Conservation (phyloP, 1,284 basidiomycete genomes). For the Cryptococcus jaspeensis region DNA sequence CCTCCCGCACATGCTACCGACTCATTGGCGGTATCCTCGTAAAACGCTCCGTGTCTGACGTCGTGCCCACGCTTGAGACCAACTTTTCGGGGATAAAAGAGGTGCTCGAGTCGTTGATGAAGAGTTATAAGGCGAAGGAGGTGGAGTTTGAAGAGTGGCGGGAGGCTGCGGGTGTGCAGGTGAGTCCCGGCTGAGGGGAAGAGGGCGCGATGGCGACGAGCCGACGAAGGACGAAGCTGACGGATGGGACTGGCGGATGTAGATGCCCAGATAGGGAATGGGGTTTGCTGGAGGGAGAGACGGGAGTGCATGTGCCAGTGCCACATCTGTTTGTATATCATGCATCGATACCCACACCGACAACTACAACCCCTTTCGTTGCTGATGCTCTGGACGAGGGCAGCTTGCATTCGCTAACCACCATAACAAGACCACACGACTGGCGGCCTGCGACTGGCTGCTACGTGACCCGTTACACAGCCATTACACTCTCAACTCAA, state of each 20-base stretch:
- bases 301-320: not conserved
- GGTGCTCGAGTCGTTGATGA: slow-evolving; percentile 69
- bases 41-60: slow-evolving; percentile 92
- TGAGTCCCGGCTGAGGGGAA: slow-evolving; percentile 22
- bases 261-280: slow-evolving; percentile 5
- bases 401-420: no score
- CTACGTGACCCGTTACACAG: no score
- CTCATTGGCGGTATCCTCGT: slow-evolving; percentile 95
- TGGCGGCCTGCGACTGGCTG: no score
- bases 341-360: slow-evolving; percentile 7
- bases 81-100: slow-evolving; percentile 84
- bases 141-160: slow-evolving; percentile 80
- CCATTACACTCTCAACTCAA: no score
- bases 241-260: not conserved
- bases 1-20: slow-evolving; percentile 91
- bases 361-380: no score
- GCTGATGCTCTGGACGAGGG: no score
- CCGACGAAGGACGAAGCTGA: not conserved
- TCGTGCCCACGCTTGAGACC: slow-evolving; percentile 82
- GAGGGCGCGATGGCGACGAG: not conserved
- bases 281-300: not conserved
- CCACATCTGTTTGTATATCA: slow-evolving; percentile 7
- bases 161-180: slow-evolving; percentile 73
- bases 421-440: no score
- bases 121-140: slow-evolving; percentile 85